Conservation (phyloP, 2,329 filamentous ascomycete genomes). For the Colletotrichum sp. region DNA sequence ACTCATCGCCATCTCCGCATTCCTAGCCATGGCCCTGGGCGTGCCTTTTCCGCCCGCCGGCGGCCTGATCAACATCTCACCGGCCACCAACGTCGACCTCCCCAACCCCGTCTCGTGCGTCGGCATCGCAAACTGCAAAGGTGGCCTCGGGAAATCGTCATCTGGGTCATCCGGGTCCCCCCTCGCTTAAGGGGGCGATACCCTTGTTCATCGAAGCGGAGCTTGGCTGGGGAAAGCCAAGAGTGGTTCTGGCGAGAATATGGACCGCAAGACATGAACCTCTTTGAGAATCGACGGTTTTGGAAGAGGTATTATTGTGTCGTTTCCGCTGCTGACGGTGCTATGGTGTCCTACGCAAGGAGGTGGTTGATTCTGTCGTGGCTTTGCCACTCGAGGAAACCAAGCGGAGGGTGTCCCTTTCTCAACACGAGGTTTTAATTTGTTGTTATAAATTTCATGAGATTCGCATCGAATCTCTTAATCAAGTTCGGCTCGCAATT, state of each 20-base stretch:
- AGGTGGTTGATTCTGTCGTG: background rate
- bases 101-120: background rate
- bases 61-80: background rate
- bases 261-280: background rate
- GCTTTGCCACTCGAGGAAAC: background rate
- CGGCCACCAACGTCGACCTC: background rate
- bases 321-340: background rate
- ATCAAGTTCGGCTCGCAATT: background rate
- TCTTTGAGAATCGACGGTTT: background rate
- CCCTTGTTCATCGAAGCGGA: background rate
- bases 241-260: accelerated
- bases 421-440: background rate
- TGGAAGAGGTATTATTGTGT: background rate
- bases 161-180: background rate
- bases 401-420: background rate
- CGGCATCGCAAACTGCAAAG: background rate
- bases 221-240: background rate
- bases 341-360: background rate
- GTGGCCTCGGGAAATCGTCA: background rate
- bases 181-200: background rate
- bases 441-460: background rate
- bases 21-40: background rate
- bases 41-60: background rate
- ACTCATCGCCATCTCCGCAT: background rate
- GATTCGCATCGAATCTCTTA: background rate